A percentile compares a stretch with the other conserved stretches of the same genome.
Conservation (phyloP, 345 rosid species). For the Atalantia buxifolia region DNA sequence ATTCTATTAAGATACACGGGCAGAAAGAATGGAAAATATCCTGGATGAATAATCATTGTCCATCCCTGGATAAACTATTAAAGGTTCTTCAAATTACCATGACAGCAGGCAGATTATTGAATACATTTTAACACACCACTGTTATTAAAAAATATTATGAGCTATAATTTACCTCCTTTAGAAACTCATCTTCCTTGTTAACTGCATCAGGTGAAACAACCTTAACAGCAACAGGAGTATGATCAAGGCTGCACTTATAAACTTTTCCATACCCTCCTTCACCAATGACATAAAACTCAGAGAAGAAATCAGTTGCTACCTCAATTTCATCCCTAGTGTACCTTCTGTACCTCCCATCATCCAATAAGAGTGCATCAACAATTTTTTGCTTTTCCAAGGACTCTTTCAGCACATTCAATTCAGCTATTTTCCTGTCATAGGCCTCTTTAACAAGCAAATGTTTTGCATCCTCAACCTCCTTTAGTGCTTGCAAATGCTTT, state of each 20-base stretch:
- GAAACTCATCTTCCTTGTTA: slow-evolving; percentile 70
- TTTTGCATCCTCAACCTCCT: slow-evolving; percentile 73
- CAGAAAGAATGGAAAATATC: background rate
- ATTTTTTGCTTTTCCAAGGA: slow-evolving; percentile 67
- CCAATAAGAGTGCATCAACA: slow-evolving; percentile 52
- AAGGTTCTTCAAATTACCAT: background rate
- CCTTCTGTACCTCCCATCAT: slow-evolving; percentile 69
- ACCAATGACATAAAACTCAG: slow-evolving; percentile 59
- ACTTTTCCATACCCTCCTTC: slow-evolving; percentile 92
- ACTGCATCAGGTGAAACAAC: slow-evolving; percentile 53
- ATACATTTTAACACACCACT: background rate
- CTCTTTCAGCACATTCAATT: slow-evolving; percentile 56
- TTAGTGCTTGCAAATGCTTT: slow-evolving; percentile 55
- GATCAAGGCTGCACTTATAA: slow-evolving; percentile 77
- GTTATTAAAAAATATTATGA: background rate
- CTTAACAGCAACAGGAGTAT: slow-evolving; percentile 82
- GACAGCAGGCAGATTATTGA: background rate
- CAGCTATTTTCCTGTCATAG: slow-evolving; percentile 66
- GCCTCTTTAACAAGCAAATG: slow-evolving; percentile 56
- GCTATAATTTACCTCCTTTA: slow-evolving; percentile 59
- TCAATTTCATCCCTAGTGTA: slow-evolving; percentile 60
- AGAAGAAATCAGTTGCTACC: slow-evolving; percentile 66
- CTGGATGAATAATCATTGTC: background rate
- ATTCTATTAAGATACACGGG: background rate
- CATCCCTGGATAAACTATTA: background rate